Conservation (phyloP, 805 yeast species). For the Hanseniaspora osmophila region DNA sequence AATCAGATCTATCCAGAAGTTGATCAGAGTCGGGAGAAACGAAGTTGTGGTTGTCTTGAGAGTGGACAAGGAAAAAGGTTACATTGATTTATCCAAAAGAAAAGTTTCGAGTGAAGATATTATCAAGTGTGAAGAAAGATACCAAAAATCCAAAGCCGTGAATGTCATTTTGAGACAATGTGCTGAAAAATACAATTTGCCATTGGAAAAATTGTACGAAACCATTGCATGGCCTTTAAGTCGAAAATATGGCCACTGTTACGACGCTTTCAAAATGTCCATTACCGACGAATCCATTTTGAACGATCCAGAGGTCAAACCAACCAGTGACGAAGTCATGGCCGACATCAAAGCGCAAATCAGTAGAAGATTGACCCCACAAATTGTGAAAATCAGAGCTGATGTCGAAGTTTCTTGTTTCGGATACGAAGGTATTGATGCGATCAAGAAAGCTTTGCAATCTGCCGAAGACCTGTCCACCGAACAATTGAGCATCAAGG, state of each 20-base stretch:
- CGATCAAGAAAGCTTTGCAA: constrained; percentile 76
- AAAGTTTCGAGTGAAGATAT: constrained; percentile 97
- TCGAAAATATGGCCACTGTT: constrained; percentile 89
- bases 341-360: constrained; percentile 80
- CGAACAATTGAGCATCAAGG: constrained; percentile 79
- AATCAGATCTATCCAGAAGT: constrained; percentile 91
- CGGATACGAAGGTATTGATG: constrained; percentile 94
- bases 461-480: constrained; percentile 78
- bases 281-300: constrained; percentile 81
- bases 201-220: constrained; percentile 75
- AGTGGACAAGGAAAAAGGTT: constrained; percentile 97
- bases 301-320: constrained; percentile 44
- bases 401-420: constrained; percentile 96
- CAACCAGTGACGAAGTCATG: constrained; percentile 62
- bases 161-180: constrained; percentile 97
- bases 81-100: constrained; percentile 93
- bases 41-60: constrained; percentile 96
- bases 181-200: constrained; percentile 86
- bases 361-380: constrained; percentile 89
- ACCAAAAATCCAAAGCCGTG: constrained; percentile 91
- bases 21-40: constrained; percentile 94
- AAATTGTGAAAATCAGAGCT: constrained; percentile 95
- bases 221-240: constrained; percentile 95
- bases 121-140: constrained; percentile 92
- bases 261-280: constrained; percentile 91